Evolutionary conservation across 2,329 filamentous ascomycete genomes (phyloP).

Genomic region (Botryotinia convoluta): DNA sequence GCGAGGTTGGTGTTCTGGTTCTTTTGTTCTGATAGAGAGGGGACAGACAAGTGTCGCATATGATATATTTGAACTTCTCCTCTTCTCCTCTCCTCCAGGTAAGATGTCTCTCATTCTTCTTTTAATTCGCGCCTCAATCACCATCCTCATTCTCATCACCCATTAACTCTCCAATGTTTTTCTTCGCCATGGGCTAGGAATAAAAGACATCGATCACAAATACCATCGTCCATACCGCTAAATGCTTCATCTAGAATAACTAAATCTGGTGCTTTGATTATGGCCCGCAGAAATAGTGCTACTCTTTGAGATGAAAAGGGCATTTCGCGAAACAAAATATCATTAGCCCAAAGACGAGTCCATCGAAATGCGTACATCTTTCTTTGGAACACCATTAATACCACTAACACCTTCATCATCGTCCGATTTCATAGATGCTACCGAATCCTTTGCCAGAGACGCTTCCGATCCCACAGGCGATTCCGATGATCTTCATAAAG

Average conservation of each 20-base stretch:
- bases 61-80: too few species aligned
- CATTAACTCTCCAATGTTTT: constrained; percentile 42
- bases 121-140: too few species aligned
- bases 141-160: too few species aligned
- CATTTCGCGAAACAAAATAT: constrained; percentile 67
- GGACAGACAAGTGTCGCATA: too few species aligned
- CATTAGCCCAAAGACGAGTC: constrained; percentile 57
- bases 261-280: constrained; percentile 77
- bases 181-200: constrained; percentile 69
- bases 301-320: constrained; percentile 83
- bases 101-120: too few species aligned
- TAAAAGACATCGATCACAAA: constrained; percentile 81
- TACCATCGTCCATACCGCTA: constrained; percentile 75
- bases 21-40: too few species aligned
- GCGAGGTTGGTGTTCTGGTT: too few species aligned
- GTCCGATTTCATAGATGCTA: neutral
- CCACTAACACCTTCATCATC: neutral
- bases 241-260: constrained; percentile 87
- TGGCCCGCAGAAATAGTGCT: constrained; percentile 75
- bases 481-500: too few species aligned
- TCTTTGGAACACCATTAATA: neutral
- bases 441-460: too few species aligned
- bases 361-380: too few species aligned
- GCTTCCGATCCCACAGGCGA: too few species aligned
- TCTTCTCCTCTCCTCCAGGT: too few species aligned